These are phyloP conservation scores for Viridothelium virens DNA, from an alignment of 495 filamentous ascomycete species.

Conservation along the genomic window DNA sequence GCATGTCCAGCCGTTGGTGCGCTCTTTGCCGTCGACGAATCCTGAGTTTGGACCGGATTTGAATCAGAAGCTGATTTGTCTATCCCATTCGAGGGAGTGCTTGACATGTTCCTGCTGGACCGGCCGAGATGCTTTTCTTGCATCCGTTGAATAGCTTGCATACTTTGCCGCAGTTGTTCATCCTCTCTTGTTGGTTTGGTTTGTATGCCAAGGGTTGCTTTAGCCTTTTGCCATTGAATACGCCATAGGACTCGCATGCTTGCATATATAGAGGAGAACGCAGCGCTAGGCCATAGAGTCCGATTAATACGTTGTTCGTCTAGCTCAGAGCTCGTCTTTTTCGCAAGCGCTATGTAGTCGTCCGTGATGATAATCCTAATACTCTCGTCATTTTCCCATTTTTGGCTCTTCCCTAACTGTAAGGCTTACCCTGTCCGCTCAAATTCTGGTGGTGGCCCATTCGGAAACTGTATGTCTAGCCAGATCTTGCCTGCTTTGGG, in stretches of 20 bases:
- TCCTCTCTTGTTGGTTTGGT: conserved; percentile 10
- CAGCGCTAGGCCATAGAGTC: conserved; percentile 39
- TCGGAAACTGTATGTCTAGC: conserved; percentile 55
- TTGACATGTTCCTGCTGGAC: background rate
- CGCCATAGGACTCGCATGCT: conserved; percentile 28
- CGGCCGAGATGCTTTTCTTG: background rate
- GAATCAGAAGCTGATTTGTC: conserved; percentile 9
- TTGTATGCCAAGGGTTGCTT: conserved; percentile 21
- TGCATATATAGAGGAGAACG: conserved; percentile 35
- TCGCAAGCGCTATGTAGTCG: conserved; percentile 45
- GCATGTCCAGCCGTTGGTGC: background rate
- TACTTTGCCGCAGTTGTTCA: background rate
- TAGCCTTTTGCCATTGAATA: conserved; percentile 27
- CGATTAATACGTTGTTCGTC: conserved; percentile 36
- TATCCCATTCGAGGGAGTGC: background rate
- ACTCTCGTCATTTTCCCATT: background rate
- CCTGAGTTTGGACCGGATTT: background rate
- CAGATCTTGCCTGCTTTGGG: conserved; percentile 45
- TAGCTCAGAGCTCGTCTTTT: conserved; percentile 37
- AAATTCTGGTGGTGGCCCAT: conserved; percentile 52
- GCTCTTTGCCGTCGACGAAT: background rate
- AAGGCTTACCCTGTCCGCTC: conserved; percentile 50
- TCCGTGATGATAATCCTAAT: conserved; percentile 49
- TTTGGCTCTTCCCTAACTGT: background rate
- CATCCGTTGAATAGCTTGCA: background rate